Percentiles rank a stretch among this genome's conserved stretches.
phyloP scores from a whole-genome alignment of 495 filamentous ascomycete species.

The Xylaria longipes region DNA sequence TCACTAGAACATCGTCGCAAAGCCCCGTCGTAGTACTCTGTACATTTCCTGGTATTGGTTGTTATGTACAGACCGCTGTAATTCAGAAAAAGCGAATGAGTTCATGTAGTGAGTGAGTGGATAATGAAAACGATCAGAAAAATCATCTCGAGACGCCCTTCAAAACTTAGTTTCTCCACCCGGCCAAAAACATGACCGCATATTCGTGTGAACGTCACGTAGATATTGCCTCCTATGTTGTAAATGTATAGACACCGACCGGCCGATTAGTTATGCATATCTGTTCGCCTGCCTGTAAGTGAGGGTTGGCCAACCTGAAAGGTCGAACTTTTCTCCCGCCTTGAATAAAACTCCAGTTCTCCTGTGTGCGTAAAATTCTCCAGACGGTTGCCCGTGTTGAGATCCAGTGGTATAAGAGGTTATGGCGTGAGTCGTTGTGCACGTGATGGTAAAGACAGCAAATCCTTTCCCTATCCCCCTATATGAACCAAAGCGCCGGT shows the following conservation, averaged over 20 bases:
- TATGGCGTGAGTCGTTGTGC: background rate
- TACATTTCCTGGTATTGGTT: background rate
- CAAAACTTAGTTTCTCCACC: slow-evolving; percentile 18
- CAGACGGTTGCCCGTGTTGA: background rate
- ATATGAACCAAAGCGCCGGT: slow-evolving; percentile 16
- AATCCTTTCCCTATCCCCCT: background rate
- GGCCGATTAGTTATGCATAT: slow-evolving; percentile 12
- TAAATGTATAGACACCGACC: slow-evolving; percentile 25
- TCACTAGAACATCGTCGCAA: background rate
- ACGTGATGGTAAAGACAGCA: slow-evolving; percentile 8
- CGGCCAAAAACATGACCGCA: background rate
- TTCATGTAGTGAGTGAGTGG: slow-evolving; percentile 21
- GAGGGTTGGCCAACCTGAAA: slow-evolving; percentile 10
- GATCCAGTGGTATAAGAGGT: slow-evolving; percentile 3
- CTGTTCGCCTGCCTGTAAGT: background rate
- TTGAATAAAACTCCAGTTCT: slow-evolving; percentile 16
- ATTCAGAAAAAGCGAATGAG: slow-evolving; percentile 5
- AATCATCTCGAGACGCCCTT: background rate
- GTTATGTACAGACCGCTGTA: background rate
- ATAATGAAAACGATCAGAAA: background rate
- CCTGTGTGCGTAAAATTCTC: background rate
- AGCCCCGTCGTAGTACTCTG: background rate
- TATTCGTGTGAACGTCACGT: background rate
- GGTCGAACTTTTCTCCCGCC: slow-evolving; percentile 15
- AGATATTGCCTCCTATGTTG: slow-evolving; percentile 20